phyloP scores from a whole-genome alignment of 2,329 filamentous ascomycete genomes.

The Talaromyces sp. region DNA sequence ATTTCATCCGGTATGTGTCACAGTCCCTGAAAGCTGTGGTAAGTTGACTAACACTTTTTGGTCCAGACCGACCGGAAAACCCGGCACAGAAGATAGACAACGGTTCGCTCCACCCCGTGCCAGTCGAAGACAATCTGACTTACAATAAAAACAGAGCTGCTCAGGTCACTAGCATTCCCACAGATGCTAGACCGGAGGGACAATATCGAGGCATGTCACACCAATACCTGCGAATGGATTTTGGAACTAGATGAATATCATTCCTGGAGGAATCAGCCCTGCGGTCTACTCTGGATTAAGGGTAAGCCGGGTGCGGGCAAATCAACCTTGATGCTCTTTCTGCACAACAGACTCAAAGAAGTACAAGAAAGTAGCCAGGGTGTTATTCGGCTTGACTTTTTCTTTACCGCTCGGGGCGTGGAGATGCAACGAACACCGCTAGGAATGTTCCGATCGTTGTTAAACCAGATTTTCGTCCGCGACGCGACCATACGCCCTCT shows the following conservation, averaged over 20 bases:
- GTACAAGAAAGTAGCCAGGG: neutral
- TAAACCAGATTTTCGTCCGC: slow-evolving; percentile 14
- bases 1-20: slow-evolving; percentile 1
- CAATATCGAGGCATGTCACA: slow-evolving; percentile 8
- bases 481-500: slow-evolving; percentile 8
- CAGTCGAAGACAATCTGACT: neutral
- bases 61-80: neutral
- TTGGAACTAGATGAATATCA: slow-evolving; percentile 13
- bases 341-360: slow-evolving; percentile 5
- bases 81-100: neutral
- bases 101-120: neutral
- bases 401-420: slow-evolving; percentile 19
- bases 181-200: slow-evolving; percentile 14
- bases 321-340: slow-evolving; percentile 23
- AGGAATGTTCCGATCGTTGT: slow-evolving; percentile 21
- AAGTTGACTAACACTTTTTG: neutral
- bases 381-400: slow-evolving; percentile 18
- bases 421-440: slow-evolving; percentile 16
- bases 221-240: slow-evolving; percentile 16
- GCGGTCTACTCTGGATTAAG: slow-evolving; percentile 23
- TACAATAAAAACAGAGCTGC: neutral
- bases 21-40: neutral
- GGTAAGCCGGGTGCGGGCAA: slow-evolving; percentile 29
- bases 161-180: slow-evolving; percentile 11
- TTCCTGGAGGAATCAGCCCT: neutral